A percentile compares a stretch with the other conserved stretches of the same genome.
phyloP scores from a whole-genome alignment of 192 early-diverging fungal genomes.

The Rhizoclosmatium globosum region DNA sequence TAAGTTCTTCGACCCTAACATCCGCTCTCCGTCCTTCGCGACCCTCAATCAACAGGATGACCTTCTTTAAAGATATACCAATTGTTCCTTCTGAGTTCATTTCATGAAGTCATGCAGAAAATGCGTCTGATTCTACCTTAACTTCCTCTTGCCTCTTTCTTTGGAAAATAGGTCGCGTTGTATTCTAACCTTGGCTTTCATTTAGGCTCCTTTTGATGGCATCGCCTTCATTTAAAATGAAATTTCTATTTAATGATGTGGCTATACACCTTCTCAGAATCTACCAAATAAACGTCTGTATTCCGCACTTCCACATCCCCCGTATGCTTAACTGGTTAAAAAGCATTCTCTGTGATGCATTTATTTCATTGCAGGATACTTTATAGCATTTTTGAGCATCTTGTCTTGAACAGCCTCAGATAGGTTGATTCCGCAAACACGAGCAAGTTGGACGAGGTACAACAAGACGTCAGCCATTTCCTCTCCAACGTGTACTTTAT shows the following conservation, averaged over 20 bases:
- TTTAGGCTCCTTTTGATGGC: too few species aligned
- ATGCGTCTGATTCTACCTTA: slow-evolving; percentile 11
- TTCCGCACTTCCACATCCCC: too few species aligned
- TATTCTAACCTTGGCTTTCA: too few species aligned
- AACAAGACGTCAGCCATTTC: slow-evolving; percentile 13
- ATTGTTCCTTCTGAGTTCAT: slow-evolving; percentile 36
- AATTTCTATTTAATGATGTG: too few species aligned
- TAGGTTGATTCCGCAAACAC: not conserved
- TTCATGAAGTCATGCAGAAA: slow-evolving; percentile 14
- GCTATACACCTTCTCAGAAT: too few species aligned
- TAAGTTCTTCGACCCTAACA: too few species aligned
- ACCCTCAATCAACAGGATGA: slow-evolving; percentile 8
- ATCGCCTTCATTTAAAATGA: too few species aligned
- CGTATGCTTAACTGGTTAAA: too few species aligned
- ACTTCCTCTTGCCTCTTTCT: not conserved
- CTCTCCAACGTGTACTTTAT: slow-evolving; percentile 3
- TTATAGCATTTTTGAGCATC: slow-evolving; percentile 4
- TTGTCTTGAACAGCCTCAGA: slow-evolving; percentile 5
- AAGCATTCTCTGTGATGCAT: too few species aligned
- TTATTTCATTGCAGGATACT: slow-evolving; percentile 9
- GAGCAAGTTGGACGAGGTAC: slow-evolving; percentile 5
- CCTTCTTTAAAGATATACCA: slow-evolving; percentile 12
- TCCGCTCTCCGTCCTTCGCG: too few species aligned
- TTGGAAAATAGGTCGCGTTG: too few species aligned
- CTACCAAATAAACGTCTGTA: too few species aligned